A percentile compares a stretch with the other conserved stretches of the same genome.
These are phyloP conservation scores for Hortaea werneckii DNA, from an alignment of 2,329 filamentous ascomycete genomes.

Conservation along the genomic window DNA sequence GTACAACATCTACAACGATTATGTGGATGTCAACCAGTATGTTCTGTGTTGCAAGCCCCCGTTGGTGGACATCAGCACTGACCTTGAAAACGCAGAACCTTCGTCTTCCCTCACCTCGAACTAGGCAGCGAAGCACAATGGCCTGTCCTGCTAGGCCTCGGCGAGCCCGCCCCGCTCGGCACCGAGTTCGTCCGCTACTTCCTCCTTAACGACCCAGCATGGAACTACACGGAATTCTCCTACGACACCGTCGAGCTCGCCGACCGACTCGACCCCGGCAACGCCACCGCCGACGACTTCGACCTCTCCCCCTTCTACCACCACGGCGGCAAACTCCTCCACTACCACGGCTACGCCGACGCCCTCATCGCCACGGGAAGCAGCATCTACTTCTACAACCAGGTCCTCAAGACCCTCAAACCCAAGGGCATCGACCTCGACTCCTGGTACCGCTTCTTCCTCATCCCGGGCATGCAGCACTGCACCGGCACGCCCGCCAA, in stretches of 20 bases:
- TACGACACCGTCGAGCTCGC: constrained; percentile 31
- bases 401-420: constrained; percentile 30
- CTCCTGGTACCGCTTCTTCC: constrained; percentile 34
- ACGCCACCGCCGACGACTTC: constrained; percentile 39
- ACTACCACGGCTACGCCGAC: constrained; percentile 37
- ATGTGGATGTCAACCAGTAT: constrained; percentile 28
- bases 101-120: constrained; percentile 32
- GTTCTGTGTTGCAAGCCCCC: no score
- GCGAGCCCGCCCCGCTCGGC: constrained; percentile 28
- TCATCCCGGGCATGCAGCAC: constrained; percentile 37
- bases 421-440: constrained; percentile 27
- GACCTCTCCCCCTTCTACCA: constrained; percentile 38
- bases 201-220: constrained; percentile 29
- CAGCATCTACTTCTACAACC: constrained; percentile 43
- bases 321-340: constrained; percentile 32
- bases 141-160: constrained; percentile 27
- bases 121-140: constrained; percentile 30
- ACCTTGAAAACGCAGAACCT: constrained; percentile 19
- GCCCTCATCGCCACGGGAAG: constrained; percentile 40
- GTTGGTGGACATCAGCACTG: neutral
- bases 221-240: constrained; percentile 30
- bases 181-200: constrained; percentile 34
- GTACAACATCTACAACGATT: constrained; percentile 34
- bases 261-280: constrained; percentile 35
- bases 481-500: constrained; percentile 27